phyloP scores from a whole-genome alignment of 1,284 basidiomycete genomes.

The Cronartium quercuum region DNA sequence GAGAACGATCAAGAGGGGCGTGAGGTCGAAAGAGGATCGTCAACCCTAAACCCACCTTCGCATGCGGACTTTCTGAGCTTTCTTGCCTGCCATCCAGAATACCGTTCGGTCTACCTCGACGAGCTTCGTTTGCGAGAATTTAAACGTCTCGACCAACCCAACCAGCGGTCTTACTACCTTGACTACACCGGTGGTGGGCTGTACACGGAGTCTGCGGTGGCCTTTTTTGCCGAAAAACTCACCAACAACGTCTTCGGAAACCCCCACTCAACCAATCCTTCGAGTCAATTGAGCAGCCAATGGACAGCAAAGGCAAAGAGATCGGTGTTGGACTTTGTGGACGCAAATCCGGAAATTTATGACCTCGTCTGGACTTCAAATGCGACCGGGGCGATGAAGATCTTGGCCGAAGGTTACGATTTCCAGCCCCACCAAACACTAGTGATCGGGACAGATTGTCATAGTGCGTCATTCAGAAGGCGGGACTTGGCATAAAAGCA shows the following conservation, averaged over 20 bases:
- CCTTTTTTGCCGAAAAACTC: conserved; percentile 62
- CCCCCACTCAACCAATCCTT: conserved; percentile 65
- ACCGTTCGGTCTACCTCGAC: conserved; percentile 58
- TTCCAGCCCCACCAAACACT: conserved; percentile 52
- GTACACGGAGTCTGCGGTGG: conserved; percentile 67
- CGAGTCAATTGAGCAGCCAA: conserved; percentile 62
- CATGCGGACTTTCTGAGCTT: conserved; percentile 7
- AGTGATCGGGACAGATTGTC: conserved; percentile 49
- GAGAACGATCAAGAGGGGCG: too few relatives aligned
- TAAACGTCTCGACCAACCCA: conserved; percentile 56
- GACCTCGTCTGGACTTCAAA: conserved; percentile 74
- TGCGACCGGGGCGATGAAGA: conserved; percentile 67
- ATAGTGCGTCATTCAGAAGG: conserved; percentile 66
- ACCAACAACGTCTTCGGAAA: conserved; percentile 64
- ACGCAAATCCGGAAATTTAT: conserved; percentile 61
- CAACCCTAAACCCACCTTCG: background rate
- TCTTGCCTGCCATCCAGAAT: conserved; percentile 51
- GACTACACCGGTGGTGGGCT: conserved; percentile 74
- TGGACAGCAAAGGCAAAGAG: conserved; percentile 63
- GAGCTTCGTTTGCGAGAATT: conserved; percentile 65
- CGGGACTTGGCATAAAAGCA: conserved; percentile 56
- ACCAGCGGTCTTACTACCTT: conserved; percentile 54
- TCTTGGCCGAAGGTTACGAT: conserved; percentile 71
- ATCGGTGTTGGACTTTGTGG: conserved; percentile 65
- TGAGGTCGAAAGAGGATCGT: background rate